These are phyloP conservation scores for Cladosporium austrohemisphaericum DNA, from an alignment of 2,329 filamentous ascomycete genomes.

Conservation along the genomic window DNA sequence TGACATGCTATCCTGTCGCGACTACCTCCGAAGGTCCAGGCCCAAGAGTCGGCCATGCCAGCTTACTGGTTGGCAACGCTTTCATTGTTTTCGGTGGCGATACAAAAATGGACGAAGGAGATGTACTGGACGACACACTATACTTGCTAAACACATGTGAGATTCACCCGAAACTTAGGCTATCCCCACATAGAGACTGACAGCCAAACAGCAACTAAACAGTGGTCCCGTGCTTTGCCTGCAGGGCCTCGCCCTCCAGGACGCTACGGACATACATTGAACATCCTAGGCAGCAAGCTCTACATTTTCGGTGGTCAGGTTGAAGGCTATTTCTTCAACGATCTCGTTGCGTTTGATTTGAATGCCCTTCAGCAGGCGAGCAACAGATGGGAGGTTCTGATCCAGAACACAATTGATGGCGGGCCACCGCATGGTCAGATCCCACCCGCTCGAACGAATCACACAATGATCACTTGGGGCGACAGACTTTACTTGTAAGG, in stretches of 20 bases:
- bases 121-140: constrained; percentile 88
- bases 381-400: constrained; percentile 92
- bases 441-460: constrained; percentile 89
- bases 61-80: constrained; percentile 91
- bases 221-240: constrained; percentile 94
- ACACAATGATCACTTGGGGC: constrained; percentile 85
- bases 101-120: constrained; percentile 91
- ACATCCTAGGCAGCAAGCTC: constrained; percentile 94
- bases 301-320: constrained; percentile 98
- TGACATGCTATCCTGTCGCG: constrained; percentile 86
- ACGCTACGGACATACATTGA: constrained; percentile 92
- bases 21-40: constrained; percentile 93
- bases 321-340: constrained; percentile 97
- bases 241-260: constrained; percentile 81
- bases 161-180: constrained; percentile 38
- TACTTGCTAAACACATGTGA: constrained; percentile 96
- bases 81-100: constrained; percentile 99
- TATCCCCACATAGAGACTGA: constrained; percentile 26
- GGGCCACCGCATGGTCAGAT: constrained; percentile 60
- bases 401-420: constrained; percentile 66
- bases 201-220: constrained; percentile 72
- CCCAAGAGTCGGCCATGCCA: constrained; percentile 89
- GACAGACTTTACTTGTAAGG: constrained; percentile 76
- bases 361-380: constrained; percentile 88
- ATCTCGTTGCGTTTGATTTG: constrained; percentile 88